These are phyloP conservation scores for Vitis rotundifolia DNA, from an alignment of 164 flowering plant genomes.

Conservation along the genomic window DNA sequence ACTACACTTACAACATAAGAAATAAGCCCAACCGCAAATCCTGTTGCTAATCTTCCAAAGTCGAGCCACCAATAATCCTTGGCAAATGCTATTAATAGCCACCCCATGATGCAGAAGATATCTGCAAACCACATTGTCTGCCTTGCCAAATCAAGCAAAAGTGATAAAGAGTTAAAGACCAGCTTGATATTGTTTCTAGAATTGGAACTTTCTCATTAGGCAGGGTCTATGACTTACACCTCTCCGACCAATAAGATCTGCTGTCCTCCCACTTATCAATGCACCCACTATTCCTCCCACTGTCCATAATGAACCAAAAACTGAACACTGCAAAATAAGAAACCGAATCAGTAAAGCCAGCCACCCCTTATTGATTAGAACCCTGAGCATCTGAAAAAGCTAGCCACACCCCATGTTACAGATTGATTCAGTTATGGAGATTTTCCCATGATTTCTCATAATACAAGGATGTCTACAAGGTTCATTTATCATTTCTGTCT, in stretches of 20 bases:
- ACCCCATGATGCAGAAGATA: constrained; percentile 8
- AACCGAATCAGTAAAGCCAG: too few relatives aligned
- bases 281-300: constrained; percentile 41
- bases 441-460: too few relatives aligned
- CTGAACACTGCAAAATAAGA: constrained; percentile 23
- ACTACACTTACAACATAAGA: constrained; percentile 29
- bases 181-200: too few relatives aligned
- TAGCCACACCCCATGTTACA: too few relatives aligned
- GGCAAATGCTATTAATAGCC: constrained; percentile 5
- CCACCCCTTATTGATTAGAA: too few relatives aligned
- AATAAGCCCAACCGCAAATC: constrained; percentile 23
- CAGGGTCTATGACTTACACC: constrained; percentile 13
- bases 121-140: constrained; percentile 18
- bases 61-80: constrained; percentile 23
- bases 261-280: constrained; percentile 26
- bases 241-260: constrained; percentile 34
- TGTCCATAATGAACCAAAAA: constrained; percentile 35
- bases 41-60: constrained; percentile 29
- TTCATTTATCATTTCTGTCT: neutral
- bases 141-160: neutral
- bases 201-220: too few relatives aligned
- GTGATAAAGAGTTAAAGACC: too few relatives aligned
- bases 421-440: too few relatives aligned
- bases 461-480: too few relatives aligned
- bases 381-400: too few relatives aligned